Conservation (phyloP, 176 grass and related monocot species). For the Carex myosuroides region DNA sequence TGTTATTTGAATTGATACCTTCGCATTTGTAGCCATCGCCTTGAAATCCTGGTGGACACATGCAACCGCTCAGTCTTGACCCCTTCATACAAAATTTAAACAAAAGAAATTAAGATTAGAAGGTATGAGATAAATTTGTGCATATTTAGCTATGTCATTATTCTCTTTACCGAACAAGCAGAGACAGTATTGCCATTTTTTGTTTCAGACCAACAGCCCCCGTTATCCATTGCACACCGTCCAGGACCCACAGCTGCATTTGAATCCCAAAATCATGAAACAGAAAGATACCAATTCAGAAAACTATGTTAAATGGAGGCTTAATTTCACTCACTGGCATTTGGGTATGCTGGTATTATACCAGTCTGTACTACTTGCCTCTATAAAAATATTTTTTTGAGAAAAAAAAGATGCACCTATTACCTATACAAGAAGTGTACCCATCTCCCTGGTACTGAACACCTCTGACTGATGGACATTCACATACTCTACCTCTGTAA, state of each 20-base stretch:
- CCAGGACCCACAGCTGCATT: slow-evolving; percentile 70
- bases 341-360: background rate
- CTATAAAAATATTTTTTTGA: background rate
- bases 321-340: background rate
- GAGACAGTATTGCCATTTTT: slow-evolving; percentile 40
- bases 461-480: slow-evolving; percentile 64
- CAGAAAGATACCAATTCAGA: background rate
- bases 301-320: background rate
- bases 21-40: slow-evolving; percentile 68
- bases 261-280: background rate
- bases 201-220: slow-evolving; percentile 81
- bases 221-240: slow-evolving; percentile 61
- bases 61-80: slow-evolving; percentile 38
- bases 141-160: background rate
- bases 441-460: slow-evolving; percentile 78
- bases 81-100: slow-evolving; percentile 30
- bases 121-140: background rate
- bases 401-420: slow-evolving; percentile 28
- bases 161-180: slow-evolving; percentile 58
- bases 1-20: slow-evolving; percentile 33
- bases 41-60: slow-evolving; percentile 66
- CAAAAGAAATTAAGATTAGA: background rate
- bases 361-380: background rate
- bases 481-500: slow-evolving; percentile 76
- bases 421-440: slow-evolving; percentile 63